Evolutionary conservation across 1,284 basidiomycete species (phyloP).

Genomic region (Mixia osmundae): DNA sequence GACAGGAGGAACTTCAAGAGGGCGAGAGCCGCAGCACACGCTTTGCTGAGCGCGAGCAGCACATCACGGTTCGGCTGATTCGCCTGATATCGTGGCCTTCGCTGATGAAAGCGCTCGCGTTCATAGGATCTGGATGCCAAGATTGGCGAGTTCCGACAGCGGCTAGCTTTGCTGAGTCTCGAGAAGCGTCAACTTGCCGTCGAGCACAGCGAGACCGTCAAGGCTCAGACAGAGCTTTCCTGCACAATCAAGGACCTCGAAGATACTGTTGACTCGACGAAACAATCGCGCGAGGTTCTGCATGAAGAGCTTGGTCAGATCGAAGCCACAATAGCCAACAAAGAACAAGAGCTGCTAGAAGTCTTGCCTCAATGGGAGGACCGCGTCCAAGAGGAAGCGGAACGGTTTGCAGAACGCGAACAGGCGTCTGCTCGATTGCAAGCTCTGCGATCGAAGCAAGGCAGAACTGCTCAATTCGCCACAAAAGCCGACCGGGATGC

Average conservation of each 20-base stretch:
- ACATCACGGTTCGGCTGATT: constrained; percentile 38
- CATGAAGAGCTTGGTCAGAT: constrained; percentile 43
- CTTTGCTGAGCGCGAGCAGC: constrained; percentile 38
- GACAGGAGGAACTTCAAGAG: constrained; percentile 54
- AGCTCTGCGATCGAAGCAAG: constrained; percentile 64
- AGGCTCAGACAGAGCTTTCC: constrained; percentile 40
- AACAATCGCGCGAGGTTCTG: constrained; percentile 24
- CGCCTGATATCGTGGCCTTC: not conserved
- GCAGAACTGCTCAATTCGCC: constrained; percentile 59
- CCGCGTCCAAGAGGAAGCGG: constrained; percentile 4
- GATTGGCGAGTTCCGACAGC: constrained; percentile 45
- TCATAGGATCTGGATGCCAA: constrained; percentile 44
- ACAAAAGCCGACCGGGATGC: constrained; percentile 57
- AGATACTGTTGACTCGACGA: constrained; percentile 25
- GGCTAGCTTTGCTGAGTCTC: constrained; percentile 40
- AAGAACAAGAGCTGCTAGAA: constrained; percentile 37
- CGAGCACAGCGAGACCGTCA: constrained; percentile 13
- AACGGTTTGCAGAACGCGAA: constrained; percentile 31
- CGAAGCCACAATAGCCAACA: constrained; percentile 35
- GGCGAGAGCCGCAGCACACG: constrained; percentile 20
- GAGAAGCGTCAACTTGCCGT: constrained; percentile 29
- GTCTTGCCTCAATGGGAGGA: constrained; percentile 43
- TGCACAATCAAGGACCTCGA: constrained; percentile 60
- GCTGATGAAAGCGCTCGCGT: not conserved
- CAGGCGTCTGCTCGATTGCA: constrained; percentile 42